Conservation (phyloP, 75 land plant genomes). For the Cupressus sempervirens region DNA sequence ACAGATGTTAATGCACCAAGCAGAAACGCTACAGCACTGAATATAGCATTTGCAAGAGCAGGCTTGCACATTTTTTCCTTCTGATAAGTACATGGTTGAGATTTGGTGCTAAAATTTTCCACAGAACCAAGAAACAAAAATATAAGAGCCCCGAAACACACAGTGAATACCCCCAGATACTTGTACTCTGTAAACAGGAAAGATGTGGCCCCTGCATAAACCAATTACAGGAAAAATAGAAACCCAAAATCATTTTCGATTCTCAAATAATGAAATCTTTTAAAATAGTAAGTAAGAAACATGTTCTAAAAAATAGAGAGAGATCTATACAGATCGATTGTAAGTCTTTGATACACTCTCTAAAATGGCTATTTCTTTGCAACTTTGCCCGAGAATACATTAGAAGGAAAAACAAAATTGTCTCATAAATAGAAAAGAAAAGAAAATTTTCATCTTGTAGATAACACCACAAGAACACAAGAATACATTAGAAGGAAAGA, state of each 20-base stretch:
- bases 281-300: no score
- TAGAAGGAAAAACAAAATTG: no score
- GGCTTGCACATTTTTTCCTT: slow-evolving; percentile 32
- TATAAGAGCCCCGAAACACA: slow-evolving; percentile 53
- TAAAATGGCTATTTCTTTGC: no score
- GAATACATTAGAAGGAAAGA: no score
- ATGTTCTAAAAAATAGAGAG: neutral
- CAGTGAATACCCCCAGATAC: slow-evolving; percentile 61
- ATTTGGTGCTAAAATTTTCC: slow-evolving; percentile 55
- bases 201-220: slow-evolving; percentile 59
- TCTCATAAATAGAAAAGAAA: no score
- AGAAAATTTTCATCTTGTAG: no score
- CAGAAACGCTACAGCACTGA: slow-evolving; percentile 63
- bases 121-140: slow-evolving; percentile 79
- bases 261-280: neutral
- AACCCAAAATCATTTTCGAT: neutral
- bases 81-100: slow-evolving; percentile 44
- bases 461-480: no score
- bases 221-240: neutral
- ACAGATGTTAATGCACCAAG: slow-evolving; percentile 76
- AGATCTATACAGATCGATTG: neutral
- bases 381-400: no score
- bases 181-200: slow-evolving; percentile 67
- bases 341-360: no score
- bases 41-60: slow-evolving; percentile 59